Conservation (phyloP, 179 eudicot genomes). For the Pouteria campechiana region DNA sequence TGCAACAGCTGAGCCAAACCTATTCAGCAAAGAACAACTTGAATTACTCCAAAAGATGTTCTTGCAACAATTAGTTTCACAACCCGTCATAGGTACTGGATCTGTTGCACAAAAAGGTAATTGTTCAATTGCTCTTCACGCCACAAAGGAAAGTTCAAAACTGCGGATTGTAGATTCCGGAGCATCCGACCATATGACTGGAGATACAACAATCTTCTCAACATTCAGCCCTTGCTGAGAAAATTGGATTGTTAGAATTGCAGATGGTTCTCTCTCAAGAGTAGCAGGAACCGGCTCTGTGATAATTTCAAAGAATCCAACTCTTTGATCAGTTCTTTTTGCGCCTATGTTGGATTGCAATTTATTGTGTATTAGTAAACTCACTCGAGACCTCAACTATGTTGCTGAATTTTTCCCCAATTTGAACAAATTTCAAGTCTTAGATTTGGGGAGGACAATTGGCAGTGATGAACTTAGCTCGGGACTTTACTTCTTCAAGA, state of each 20-base stretch:
- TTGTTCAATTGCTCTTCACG: neutral
- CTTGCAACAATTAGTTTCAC: neutral
- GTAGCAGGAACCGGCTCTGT: neutral
- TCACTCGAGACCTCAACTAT: neutral
- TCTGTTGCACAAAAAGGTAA: constrained; percentile 1
- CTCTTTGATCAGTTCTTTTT: neutral
- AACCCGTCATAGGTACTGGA: neutral
- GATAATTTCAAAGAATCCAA: neutral
- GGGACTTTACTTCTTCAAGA: neutral
- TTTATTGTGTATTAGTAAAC: neutral
- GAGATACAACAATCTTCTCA: neutral
- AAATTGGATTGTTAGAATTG: too few species aligned
- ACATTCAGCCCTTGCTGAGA: neutral
- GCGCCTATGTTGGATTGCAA: constrained; percentile 1
- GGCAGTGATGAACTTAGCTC: constrained; percentile 1
- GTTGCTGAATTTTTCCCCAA: neutral
- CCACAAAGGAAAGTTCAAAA: neutral
- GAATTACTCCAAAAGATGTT: neutral
- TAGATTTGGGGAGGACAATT: constrained; percentile 5
- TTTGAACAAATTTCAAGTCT: neutral
- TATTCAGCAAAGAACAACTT: neutral
- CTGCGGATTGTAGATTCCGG: constrained; percentile 2
- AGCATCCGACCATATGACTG: constrained; percentile 1
- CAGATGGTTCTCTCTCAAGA: neutral
- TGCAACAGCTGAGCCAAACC: neutral